Base-by-base conservation (phyloP, 1,139 yeast species). In the Pichia sp. region DNA sequence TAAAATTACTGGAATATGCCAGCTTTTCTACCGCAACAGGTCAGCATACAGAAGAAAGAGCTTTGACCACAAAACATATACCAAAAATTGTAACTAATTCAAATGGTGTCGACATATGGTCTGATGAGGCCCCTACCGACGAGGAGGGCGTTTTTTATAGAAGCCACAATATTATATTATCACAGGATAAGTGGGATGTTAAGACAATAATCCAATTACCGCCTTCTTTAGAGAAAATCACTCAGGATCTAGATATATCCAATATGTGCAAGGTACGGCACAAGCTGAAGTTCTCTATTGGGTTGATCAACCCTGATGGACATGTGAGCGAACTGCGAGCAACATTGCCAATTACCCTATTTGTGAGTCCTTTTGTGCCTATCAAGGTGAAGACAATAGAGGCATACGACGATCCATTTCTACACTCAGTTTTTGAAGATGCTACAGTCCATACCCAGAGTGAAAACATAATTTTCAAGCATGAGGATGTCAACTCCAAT, bases 351-450 rank as follows among this genome's bases (percentile, higher is more conserved):
- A 72, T 85, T 2, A 73, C 71, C 39, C 65, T 85, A 7, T 85
- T 81, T 62, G 84, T 87, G 31, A 83, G 91, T 16, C 98, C 98
- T 1, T 87, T 87, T 65, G 87, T 93, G 6, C 78, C 91, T 0
- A 74, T 87, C 16, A 76, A 79, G 37, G 86, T 87, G 1, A 74
- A 72, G 44, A 65, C 74, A 4, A 54, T 70, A 23, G 58, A 59
- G 12, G 65, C 59, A 3, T 56, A 63, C 43, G 68, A 64, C 18
- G 67, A 65, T 42, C 63, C 54, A 5, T 55, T 49, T 28, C 55
- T 39, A 26, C 46, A 37, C 22, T 26, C 60, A 2, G 60, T 60
- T 42, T 60, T 53, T 16, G 69, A 66, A 41, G 67, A 65, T 52
- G 62, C 60, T 3, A 58, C 65, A 3, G 55, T 62, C 22, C 60